Evolutionary conservation across 148 eudicot species (phyloP), one percentile per base, ranked within the genome.

Genomic region (Chenopodium berlandieri): DNA sequence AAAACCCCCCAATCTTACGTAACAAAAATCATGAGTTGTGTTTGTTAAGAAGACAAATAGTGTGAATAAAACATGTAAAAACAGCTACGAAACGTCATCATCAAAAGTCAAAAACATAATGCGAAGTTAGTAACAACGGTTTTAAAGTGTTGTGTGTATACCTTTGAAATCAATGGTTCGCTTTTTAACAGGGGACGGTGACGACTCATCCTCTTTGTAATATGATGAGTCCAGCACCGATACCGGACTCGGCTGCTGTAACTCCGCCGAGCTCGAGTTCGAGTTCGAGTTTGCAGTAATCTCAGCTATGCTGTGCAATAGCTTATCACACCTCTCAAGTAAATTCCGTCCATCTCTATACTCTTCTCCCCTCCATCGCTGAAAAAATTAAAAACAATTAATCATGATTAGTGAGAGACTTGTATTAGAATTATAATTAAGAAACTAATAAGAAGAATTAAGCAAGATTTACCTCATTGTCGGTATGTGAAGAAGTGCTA

Each of bases 201-300:
- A 90, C n/a, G 93, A 90, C 56, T 94, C 87, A 48, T 81, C 98
- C 82, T 93, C 97, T 83, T 87, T 95, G 93, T 90, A 90, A 81
- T 91, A 92, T 54, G 94, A 92, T 4, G 98, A 91, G 89, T 97
- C 99, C 0, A 97, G 92, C 54, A 97, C 99, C 10, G 99, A 97
- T 19, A 97, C 96, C 9, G 98, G 98, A 87, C 99, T 97, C 79
- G 97, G 95, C 73, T 92, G 94, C 81, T 89, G 97, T 69, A 86
- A 80, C 88, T 97, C 98, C 2, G 86, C 63, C 72, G 82, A 79
- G 77, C n/a, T 82, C 25, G 86, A 75, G 12, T 48, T 47, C 2
- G 60, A 54, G 79, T 75, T 79, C 12, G 88, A 81, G 76, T 78
- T 85, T 0, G 86, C 84, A 0, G 81, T 89, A 88, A 97, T 94